Evolutionary conservation across 257 asterid genomes (phyloP).

Genomic region (Plectranthus barbatus): DNA sequence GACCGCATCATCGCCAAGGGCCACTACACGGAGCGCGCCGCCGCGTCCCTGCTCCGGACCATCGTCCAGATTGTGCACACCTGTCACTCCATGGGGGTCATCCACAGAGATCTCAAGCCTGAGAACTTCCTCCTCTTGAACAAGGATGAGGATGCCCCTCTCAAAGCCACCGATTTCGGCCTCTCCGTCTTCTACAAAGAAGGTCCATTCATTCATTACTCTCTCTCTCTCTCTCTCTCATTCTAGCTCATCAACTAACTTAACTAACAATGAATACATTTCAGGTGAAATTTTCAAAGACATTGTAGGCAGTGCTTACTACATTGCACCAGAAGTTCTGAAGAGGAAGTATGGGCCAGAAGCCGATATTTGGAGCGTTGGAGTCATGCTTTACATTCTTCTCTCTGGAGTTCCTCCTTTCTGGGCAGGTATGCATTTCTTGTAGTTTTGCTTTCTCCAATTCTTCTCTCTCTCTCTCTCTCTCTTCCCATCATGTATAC

Average conservation of each 20-base stretch:
- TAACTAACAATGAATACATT: too few relatives aligned
- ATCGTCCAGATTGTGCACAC: too few relatives aligned
- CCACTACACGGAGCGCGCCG: conserved; percentile 56
- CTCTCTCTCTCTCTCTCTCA: conserved; percentile 57
- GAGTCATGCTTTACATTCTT: conserved; percentile 58
- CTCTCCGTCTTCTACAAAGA: conserved; percentile 55
- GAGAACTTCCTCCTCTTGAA: conserved; percentile 53
- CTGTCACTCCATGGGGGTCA: too few relatives aligned
- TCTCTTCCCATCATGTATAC: too few relatives aligned
- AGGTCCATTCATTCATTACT: conserved; percentile 54
- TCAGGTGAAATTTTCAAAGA: conserved; percentile 58
- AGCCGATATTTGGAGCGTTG: conserved; percentile 62
- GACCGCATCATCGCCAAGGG: conserved; percentile 55
- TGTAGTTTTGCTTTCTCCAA: too few relatives aligned
- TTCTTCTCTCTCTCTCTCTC: too few relatives aligned
- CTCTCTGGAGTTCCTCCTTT: conserved; percentile 69
- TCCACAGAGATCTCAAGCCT: too few relatives aligned
- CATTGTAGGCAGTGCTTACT: conserved; percentile 62
- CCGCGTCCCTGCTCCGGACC: conserved; percentile 60
- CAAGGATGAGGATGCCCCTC: conserved; percentile 51
- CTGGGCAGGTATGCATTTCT: conserved; percentile 27
- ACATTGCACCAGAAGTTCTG: conserved; percentile 61
- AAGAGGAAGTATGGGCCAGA: conserved; percentile 54
- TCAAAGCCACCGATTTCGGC: too few relatives aligned
- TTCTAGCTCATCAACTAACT: conserved; percentile 49